Percentiles rank a stretch among this genome's conserved stretches.
These are phyloP conservation scores for Leucocoprinus birnbaumii DNA, from an alignment of 768 basidiomycete genomes.

Conservation along the genomic window DNA sequence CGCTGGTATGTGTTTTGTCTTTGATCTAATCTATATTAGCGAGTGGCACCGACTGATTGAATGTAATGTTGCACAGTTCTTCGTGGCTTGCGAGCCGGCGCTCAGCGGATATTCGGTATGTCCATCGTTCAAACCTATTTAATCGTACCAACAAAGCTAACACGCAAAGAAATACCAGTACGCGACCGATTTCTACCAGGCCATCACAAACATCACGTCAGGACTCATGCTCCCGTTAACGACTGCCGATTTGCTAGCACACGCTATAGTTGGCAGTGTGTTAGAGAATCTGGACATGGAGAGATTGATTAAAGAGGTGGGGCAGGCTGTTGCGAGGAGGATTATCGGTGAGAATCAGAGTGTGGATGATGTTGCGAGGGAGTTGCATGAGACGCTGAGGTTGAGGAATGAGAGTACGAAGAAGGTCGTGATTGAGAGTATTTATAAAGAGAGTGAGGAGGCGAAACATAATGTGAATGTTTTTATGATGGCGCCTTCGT, in stretches of 20 bases:
- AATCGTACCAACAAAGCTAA: not conserved
- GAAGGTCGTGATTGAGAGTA: slow-evolving; percentile 93
- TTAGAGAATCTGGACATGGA: slow-evolving; percentile 99
- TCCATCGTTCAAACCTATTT: not conserved
- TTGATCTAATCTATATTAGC: not conserved
- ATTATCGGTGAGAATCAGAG: slow-evolving; percentile 92
- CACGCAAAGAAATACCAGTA: slow-evolving; percentile 42
- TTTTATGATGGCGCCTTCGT: slow-evolving; percentile 69
- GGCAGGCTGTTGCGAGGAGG: slow-evolving; percentile 87
- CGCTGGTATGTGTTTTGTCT: slow-evolving; percentile 54
- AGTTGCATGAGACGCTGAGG: slow-evolving; percentile 87
- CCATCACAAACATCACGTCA: slow-evolving; percentile 88
- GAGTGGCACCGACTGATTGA: slow-evolving; percentile 9
- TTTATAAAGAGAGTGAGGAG: slow-evolving; percentile 90
- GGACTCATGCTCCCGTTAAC: slow-evolving; percentile 96
- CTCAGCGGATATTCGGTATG: slow-evolving; percentile 87
- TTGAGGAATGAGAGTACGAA: slow-evolving; percentile 96
- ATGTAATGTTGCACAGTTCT: slow-evolving; percentile 59
- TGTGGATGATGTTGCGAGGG: slow-evolving; percentile 94
- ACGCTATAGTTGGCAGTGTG: slow-evolving; percentile 95
- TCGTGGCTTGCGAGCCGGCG: slow-evolving; percentile 98
- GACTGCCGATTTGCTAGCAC: slow-evolving; percentile 90
- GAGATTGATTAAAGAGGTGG: slow-evolving; percentile 90
- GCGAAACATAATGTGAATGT: slow-evolving; percentile 86
- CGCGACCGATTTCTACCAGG: slow-evolving; percentile 93